These are phyloP conservation scores for Cubamyces sp. DNA, from an alignment of 768 basidiomycete species.

Conservation along the genomic window DNA sequence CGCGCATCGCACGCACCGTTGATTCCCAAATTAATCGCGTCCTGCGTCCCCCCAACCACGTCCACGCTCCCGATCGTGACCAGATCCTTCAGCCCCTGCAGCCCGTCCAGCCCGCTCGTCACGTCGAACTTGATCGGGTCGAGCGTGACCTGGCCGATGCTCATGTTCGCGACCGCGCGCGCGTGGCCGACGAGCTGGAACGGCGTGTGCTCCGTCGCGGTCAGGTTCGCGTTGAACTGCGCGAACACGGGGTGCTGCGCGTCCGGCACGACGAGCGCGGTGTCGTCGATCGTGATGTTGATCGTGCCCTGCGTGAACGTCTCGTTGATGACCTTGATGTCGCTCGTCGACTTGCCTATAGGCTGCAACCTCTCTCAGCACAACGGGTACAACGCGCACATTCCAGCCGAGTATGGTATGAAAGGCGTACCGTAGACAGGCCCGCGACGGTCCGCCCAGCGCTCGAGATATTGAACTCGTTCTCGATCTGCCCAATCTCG, in stretches of 20 bases:
- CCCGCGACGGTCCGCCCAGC: constrained; percentile 57
- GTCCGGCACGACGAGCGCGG: constrained; percentile 53
- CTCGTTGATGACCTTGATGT: constrained; percentile 53
- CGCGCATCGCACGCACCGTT: constrained; percentile 43
- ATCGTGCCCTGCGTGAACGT: constrained; percentile 65
- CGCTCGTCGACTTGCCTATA: constrained; percentile 64
- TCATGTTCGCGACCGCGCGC: constrained; percentile 60
- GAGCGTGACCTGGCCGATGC: constrained; percentile 68
- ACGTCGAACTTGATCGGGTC: constrained; percentile 76
- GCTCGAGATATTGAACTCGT: constrained; percentile 63
- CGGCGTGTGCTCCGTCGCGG: constrained; percentile 47
- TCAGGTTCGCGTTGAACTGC: constrained; percentile 62
- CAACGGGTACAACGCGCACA: not conserved
- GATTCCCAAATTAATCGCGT: constrained; percentile 62
- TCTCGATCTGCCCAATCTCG: constrained; percentile 61
- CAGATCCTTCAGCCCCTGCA: constrained; percentile 61
- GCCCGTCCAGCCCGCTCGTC: constrained; percentile 58
- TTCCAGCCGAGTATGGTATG: too few relatives aligned
- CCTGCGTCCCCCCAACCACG: constrained; percentile 63
- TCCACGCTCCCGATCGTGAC: constrained; percentile 64
- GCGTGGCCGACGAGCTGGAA: constrained; percentile 67
- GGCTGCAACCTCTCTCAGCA: constrained; percentile 43
- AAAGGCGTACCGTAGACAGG: constrained; percentile 54
- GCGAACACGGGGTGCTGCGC: constrained; percentile 55
- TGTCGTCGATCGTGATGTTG: constrained; percentile 62